These are phyloP conservation scores for Erodium maritimum DNA, from an alignment of 345 rosid species.

Conservation along the genomic window DNA sequence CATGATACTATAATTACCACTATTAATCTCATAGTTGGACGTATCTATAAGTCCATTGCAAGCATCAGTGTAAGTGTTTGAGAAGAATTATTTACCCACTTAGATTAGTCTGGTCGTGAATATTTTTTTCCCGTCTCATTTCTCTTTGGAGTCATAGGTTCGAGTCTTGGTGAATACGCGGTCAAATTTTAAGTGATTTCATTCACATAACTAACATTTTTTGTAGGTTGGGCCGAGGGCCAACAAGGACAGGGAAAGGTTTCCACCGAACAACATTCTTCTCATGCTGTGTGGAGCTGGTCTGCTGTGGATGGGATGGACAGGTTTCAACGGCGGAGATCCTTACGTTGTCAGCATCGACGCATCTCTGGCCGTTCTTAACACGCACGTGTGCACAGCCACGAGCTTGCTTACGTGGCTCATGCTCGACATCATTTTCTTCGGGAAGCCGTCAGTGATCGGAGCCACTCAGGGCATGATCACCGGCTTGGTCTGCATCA, in stretches of 20 bases:
- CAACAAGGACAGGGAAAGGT: slow-evolving; percentile 51
- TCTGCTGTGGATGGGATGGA: slow-evolving; percentile 70
- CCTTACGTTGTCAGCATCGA: slow-evolving; percentile 36
- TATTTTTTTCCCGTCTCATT: too few relatives aligned
- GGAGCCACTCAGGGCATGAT: slow-evolving; percentile 66
- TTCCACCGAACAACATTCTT: slow-evolving; percentile 53
- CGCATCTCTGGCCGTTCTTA: slow-evolving; percentile 57
- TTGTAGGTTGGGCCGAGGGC: slow-evolving; percentile 55
- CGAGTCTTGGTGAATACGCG: too few relatives aligned
- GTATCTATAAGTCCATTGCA: too few relatives aligned
- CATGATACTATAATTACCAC: too few relatives aligned
- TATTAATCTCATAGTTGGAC: too few relatives aligned
- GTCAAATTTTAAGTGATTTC: too few relatives aligned
- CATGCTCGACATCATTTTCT: slow-evolving; percentile 50
- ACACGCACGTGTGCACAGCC: slow-evolving; percentile 69
- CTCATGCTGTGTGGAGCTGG: slow-evolving; percentile 63
- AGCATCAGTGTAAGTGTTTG: too few relatives aligned
- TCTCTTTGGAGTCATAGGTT: too few relatives aligned
- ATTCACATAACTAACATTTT: too few relatives aligned
- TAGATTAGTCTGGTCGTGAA: too few relatives aligned
- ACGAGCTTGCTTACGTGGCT: slow-evolving; percentile 63
- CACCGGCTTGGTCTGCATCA: slow-evolving; percentile 51
- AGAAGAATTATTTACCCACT: too few relatives aligned
- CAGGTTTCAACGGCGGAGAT: slow-evolving; percentile 66
- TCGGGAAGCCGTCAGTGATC: slow-evolving; percentile 50